Conservation (phyloP, 345 rosid genomes). For the Viola odorata region DNA sequence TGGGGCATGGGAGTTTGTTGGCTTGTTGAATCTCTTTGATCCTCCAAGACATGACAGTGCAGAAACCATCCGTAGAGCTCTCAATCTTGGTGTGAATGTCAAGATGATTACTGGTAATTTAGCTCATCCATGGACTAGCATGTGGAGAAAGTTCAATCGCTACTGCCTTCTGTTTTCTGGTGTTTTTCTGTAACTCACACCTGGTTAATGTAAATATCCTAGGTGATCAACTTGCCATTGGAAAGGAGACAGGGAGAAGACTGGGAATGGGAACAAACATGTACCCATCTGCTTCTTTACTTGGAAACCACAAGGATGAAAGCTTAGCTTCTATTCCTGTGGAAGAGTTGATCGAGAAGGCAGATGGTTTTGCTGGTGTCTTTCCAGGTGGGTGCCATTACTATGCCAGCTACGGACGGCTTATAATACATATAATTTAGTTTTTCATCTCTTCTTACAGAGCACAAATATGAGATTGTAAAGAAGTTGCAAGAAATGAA, state of each 20-base stretch:
- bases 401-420: no score
- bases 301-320: conserved; percentile 23
- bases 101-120: conserved; percentile 29
- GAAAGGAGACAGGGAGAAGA: conserved; percentile 27
- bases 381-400: conserved; percentile 19
- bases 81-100: conserved; percentile 29
- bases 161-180: no score
- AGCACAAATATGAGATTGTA: conserved; percentile 34
- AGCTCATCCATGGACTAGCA: not conserved
- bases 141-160: not conserved
- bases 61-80: conserved; percentile 49
- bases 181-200: conserved; percentile 2
- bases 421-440: no score
- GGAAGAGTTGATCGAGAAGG: conserved; percentile 29
- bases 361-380: conserved; percentile 30
- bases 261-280: conserved; percentile 32
- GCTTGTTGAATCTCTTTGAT: conserved; percentile 47
- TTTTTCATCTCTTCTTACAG: not conserved
- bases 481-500: conserved; percentile 33
- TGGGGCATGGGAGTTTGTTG: conserved; percentile 29
- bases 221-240: conserved; percentile 32
- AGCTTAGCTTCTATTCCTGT: conserved; percentile 22
- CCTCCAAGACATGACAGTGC: conserved; percentile 65
- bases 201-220: not conserved
- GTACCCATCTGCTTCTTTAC: conserved; percentile 24